Percentiles rank a stretch among this genome's conserved stretches.
Conservation (phyloP, 805 yeast genomes). For the Cyberlindnera maritima region DNA sequence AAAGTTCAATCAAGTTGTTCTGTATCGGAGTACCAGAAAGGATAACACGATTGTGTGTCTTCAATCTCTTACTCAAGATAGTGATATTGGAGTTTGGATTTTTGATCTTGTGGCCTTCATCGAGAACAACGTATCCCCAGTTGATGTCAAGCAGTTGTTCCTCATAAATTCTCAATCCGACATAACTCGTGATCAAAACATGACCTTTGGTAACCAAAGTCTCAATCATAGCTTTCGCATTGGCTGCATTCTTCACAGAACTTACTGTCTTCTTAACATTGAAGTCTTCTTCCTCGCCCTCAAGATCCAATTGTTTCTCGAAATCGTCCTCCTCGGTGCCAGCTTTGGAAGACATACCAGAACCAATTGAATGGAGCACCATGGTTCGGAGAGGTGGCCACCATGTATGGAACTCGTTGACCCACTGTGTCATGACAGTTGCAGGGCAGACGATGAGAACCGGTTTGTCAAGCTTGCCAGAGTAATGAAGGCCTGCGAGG, state of each 20-base stretch:
- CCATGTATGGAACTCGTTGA: constrained; percentile 94
- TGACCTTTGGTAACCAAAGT: constrained; percentile 69
- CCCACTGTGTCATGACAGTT: constrained; percentile 95
- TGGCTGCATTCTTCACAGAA: constrained; percentile 32
- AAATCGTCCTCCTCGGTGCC: constrained; percentile 44
- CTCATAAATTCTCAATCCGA: constrained; percentile 72
- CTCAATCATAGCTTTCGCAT: constrained; percentile 49
- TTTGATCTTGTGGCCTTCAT: constrained; percentile 96
- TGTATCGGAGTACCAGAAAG: constrained; percentile 97
- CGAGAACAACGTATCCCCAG: constrained; percentile 91
- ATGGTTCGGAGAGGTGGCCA: constrained; percentile 93
- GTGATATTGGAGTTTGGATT: constrained; percentile 92
- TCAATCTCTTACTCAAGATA: constrained; percentile 76
- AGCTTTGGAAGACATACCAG: constrained; percentile 59
- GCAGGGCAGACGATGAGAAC: constrained; percentile 92
- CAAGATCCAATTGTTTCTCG: constrained; percentile 44
- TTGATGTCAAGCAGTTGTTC: constrained; percentile 56
- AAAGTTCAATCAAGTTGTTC: constrained; percentile 84
- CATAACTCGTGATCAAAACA: constrained; percentile 87
- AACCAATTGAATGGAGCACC: constrained; percentile 87
- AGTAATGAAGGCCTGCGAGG: constrained; percentile 85
- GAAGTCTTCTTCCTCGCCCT: constrained; percentile 41
- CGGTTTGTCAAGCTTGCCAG: constrained; percentile 71
- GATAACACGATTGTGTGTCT: constrained; percentile 82
- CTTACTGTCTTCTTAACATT: constrained; percentile 27